Conservation (phyloP, 2,329 filamentous ascomycete species). For the Ophiostoma sp. region DNA sequence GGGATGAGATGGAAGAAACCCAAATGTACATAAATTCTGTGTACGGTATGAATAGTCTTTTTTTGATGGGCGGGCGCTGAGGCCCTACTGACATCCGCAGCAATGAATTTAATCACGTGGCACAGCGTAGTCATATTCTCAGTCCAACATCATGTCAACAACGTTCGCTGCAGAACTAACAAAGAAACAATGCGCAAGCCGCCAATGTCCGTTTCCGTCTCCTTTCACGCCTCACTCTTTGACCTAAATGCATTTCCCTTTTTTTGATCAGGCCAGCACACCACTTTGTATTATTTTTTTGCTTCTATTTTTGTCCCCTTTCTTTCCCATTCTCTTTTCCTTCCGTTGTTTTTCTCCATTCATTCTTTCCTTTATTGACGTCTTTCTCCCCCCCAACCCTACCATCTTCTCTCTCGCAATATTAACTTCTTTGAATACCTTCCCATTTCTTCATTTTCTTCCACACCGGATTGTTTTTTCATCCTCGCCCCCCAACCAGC, state of each 20-base stretch:
- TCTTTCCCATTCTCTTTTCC: not conserved
- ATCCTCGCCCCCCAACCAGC: not conserved
- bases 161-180: not conserved
- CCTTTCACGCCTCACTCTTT: not conserved
- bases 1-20: too few species aligned
- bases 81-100: too few species aligned
- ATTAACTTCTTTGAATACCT: not conserved
- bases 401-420: not conserved
- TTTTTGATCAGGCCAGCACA: not conserved
- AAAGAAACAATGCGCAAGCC: not conserved
- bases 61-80: too few species aligned
- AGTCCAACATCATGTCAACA: not conserved
- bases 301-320: not conserved
- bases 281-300: not conserved
- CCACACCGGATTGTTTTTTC: not conserved
- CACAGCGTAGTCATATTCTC: slow-evolving; percentile 4
- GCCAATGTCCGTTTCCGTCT: not conserved
- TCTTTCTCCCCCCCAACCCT: not conserved
- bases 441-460: not conserved
- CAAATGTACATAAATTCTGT: not conserved
- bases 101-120: not conserved
- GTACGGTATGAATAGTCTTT: too few species aligned
- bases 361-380: not conserved
- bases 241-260: not conserved
- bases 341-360: not conserved